phyloP scores from a whole-genome alignment of 305 asterid species.

The Fraxinus platypoda region DNA sequence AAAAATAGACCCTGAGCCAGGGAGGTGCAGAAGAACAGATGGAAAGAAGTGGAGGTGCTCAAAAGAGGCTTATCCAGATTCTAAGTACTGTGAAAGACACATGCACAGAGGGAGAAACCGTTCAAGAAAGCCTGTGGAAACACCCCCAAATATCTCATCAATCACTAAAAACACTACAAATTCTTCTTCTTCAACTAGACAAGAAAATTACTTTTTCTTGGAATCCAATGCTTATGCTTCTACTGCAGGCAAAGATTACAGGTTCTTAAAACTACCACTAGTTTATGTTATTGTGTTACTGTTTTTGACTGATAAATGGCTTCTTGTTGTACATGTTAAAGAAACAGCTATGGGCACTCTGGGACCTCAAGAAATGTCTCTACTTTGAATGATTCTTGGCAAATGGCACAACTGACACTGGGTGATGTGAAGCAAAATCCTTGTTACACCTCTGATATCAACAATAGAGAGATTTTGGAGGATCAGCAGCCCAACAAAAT shows the following conservation, averaged over 20 bases:
- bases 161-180: constrained; percentile 19
- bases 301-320: not conserved
- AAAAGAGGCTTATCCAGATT: constrained; percentile 80
- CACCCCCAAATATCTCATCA: constrained; percentile 28
- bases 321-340: not conserved
- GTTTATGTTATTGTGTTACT: not conserved
- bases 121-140: constrained; percentile 99
- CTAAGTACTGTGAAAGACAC: constrained; percentile 93
- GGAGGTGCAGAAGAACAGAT: constrained; percentile 88
- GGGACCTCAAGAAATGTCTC: constrained; percentile 29
- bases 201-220: constrained; percentile 44
- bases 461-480: constrained; percentile 28
- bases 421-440: constrained; percentile 12
- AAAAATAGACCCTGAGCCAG: constrained; percentile 91
- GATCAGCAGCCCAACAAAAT: constrained; percentile 59
- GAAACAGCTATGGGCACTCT: constrained; percentile 40
- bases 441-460: constrained; percentile 13
- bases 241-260: constrained; percentile 30
- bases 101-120: constrained; percentile 99
- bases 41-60: constrained; percentile 94
- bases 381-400: constrained; percentile 41
- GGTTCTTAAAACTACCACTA: constrained; percentile 28
- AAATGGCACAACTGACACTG: constrained; percentile 47
- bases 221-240: constrained; percentile 32
- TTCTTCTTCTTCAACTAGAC: constrained; percentile 14